Evolutionary conservation across 1,139 yeast genomes (phyloP), one percentile per base, ranked within the genome.

Genomic region (Hansenula lynferdii): DNA sequence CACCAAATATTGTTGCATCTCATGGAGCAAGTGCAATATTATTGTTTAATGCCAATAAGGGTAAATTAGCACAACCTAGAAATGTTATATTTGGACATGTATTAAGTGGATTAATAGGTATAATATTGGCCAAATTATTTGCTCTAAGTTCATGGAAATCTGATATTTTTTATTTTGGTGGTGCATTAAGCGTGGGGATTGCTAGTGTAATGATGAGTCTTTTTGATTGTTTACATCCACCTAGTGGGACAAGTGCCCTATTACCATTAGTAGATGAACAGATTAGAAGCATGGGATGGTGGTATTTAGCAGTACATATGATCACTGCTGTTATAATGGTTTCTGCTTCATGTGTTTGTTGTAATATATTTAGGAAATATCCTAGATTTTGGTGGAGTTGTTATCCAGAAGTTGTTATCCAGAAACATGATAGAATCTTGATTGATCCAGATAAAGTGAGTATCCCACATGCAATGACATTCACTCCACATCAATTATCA

Each of bases 311-410:
- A 0, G 71, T 65, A 2, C 84, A 80, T 40, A 44, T 81, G 4
- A 63, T 80, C 0, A 67, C 77, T 6, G 65, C 75, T 1, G 60
- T 73, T 4, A 57, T 80, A 36, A 75, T 80, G 44, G 54, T 77
- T 15, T 57, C 63, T 0, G 76, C 76, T 3, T 83, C 84, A 0
- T 63, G 72, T 34, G 57, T 81, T 8, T 66, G 77, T 3, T 79
- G 82, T 38, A 81, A 81, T 51, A 50, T 81, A 3, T 48, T 75
- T 6, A 55, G 84, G 38, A 56, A 58, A 34, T 81, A 79, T 49
- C 89, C 89, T 0, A 56, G 58, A 7, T 77, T 67, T 54, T 81
- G 87, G 86, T 79, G 85, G 85, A 67, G n/a, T n/a, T n/a, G n/a
- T n/a, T n/a, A n/a, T n/a, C n/a, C n/a, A n/a, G n/a, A n/a, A n/a